phyloP scores from a whole-genome alignment of 2,329 filamentous ascomycete species.

The Camillea tinctor region DNA sequence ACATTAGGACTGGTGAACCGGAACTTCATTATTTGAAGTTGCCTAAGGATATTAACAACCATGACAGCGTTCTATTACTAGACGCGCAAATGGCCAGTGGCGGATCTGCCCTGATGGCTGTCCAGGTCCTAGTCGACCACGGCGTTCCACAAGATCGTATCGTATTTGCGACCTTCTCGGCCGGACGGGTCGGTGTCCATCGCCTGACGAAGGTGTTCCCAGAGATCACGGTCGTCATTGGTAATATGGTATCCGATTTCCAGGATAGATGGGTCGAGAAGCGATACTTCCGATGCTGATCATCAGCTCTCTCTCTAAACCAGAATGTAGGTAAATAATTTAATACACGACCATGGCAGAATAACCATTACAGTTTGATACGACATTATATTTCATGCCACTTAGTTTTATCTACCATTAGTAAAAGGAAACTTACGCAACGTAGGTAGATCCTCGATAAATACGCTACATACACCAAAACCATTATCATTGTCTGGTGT shows the following conservation, averaged over 20 bases:
- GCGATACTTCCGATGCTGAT: conserved; percentile 83
- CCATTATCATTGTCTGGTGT: too few relatives aligned
- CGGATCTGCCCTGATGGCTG: conserved; percentile 84
- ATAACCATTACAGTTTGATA: neutral
- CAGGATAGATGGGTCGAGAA: conserved; percentile 89
- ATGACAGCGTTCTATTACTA: conserved; percentile 80
- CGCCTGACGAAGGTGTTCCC: conserved; percentile 87
- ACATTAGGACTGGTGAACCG: conserved; percentile 80
- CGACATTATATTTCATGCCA: neutral
- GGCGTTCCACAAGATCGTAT: conserved; percentile 82
- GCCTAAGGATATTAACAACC: conserved; percentile 67
- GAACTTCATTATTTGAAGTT: conserved; percentile 89
- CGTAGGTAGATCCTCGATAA: neutral
- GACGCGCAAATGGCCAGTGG: conserved; percentile 96
- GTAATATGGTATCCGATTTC: conserved; percentile 75
- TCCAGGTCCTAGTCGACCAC: conserved; percentile 92
- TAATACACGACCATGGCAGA: neutral
- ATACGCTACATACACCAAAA: too few relatives aligned
- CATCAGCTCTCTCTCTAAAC: conserved; percentile 3
- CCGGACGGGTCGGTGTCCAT: conserved; percentile 79
- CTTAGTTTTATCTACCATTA: neutral
- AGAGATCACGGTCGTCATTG: conserved; percentile 80
- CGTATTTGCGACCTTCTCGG: conserved; percentile 89
- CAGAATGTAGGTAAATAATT: conserved; percentile 5
- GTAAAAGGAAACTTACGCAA: too few relatives aligned